Evolutionary conservation across 495 filamentous ascomycete genomes (phyloP).

Genomic region (Aspergillus steynii): DNA sequence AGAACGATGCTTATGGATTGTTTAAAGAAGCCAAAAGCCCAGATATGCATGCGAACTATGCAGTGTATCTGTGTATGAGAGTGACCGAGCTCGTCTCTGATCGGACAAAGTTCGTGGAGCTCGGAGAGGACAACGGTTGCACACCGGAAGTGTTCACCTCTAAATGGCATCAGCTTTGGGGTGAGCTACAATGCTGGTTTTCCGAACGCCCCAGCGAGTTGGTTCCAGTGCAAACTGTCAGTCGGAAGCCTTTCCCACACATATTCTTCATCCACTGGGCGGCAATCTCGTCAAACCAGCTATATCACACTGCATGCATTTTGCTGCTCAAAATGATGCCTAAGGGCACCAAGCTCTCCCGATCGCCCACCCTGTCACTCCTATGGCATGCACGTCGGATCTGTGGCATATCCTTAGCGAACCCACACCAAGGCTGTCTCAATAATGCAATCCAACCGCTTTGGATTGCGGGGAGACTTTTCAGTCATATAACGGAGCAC

Average conservation of each 20-base stretch:
- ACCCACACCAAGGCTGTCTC: conserved; percentile 47
- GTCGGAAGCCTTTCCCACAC: conserved; percentile 40
- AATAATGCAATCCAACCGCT: conserved; percentile 52
- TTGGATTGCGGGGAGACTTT: conserved; percentile 47
- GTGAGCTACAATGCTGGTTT: conserved; percentile 44
- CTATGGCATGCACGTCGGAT: conserved; percentile 52
- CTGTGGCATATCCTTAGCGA: conserved; percentile 49
- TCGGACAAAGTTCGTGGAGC: conserved; percentile 38
- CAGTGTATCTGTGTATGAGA: conserved; percentile 46
- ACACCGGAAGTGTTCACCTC: conserved; percentile 25
- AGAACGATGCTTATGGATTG: conserved; percentile 30
- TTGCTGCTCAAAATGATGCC: conserved; percentile 43
- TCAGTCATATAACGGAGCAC: conserved; percentile 49
- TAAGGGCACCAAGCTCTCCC: conserved; percentile 30
- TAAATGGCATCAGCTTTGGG: conserved; percentile 42
- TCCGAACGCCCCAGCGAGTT: conserved; percentile 41
- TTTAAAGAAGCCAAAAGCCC: conserved; percentile 32
- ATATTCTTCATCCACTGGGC: conserved; percentile 48
- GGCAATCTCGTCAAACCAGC: conserved; percentile 51
- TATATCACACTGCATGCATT: conserved; percentile 50
- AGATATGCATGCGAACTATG: conserved; percentile 48
- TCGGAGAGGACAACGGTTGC: conserved; percentile 34
- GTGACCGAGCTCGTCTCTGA: conserved; percentile 43
- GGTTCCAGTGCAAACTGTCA: conserved; percentile 33
- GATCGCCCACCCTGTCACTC: conserved; percentile 25